A percentile compares a stretch with the other conserved stretches of the same genome.
phyloP scores from a whole-genome alignment of 805 yeast species.

The Saturnispora quitensis region DNA sequence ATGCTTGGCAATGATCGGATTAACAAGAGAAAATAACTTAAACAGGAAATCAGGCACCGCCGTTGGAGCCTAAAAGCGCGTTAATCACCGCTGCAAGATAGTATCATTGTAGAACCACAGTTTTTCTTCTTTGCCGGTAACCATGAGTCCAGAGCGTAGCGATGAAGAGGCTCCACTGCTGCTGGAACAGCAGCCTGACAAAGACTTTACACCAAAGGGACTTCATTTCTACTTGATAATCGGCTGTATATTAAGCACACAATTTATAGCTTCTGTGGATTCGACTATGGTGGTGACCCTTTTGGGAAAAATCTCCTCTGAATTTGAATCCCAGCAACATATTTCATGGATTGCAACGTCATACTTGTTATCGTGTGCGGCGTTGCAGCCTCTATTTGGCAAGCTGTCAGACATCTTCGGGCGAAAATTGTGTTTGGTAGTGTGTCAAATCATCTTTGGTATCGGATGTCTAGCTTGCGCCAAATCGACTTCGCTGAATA shows the following conservation, averaged over 20 bases:
- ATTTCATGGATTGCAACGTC: conserved; percentile 33
- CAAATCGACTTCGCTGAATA: conserved; percentile 30
- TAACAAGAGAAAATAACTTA: neutral
- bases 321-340: conserved; percentile 34
- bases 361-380: conserved; percentile 31
- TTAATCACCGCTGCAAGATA: neutral
- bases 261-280: conserved; percentile 39
- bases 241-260: conserved; percentile 14
- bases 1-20: neutral
- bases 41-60: neutral
- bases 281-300: conserved; percentile 45
- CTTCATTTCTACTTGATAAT: neutral
- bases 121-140: neutral
- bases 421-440: conserved; percentile 29
- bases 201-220: neutral
- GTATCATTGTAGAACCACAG: neutral
- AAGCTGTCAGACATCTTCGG: conserved; percentile 46
- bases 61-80: neutral
- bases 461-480: conserved; percentile 35
- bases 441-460: conserved; percentile 26
- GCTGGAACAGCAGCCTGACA: neutral
- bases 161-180: neutral
- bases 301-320: conserved; percentile 40
- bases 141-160: neutral
- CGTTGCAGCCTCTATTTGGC: conserved; percentile 47